A percentile compares a stretch with the other conserved stretches of the same genome.
These are phyloP conservation scores for Trypanosoma boissoni DNA, from an alignment of 208 protist species.

Conservation along the genomic window DNA sequence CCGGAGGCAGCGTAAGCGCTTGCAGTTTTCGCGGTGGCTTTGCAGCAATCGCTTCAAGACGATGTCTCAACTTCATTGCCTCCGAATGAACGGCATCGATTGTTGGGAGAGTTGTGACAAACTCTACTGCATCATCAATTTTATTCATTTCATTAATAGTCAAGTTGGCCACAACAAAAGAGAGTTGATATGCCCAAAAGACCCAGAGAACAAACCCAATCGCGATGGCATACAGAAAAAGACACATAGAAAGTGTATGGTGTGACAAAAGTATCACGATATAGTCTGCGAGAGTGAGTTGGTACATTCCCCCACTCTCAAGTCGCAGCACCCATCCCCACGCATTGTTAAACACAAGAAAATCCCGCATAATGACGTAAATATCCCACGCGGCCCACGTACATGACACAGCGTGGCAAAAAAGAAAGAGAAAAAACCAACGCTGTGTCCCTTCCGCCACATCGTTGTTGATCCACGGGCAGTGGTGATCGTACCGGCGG, in stretches of 20 bases:
- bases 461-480: conserved; percentile 97
- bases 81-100: conserved; percentile 64
- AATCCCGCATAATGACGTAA: conserved; percentile 49
- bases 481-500: conserved; percentile 96
- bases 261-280: conserved; percentile 58
- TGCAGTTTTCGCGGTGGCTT: conserved; percentile 46
- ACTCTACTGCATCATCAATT: conserved; percentile 70
- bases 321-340: conserved; percentile 59
- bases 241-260: conserved; percentile 50
- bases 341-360: conserved; percentile 39
- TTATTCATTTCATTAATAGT: conserved; percentile 91
- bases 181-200: conserved; percentile 87
- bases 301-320: conserved; percentile 24
- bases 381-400: conserved; percentile 74
- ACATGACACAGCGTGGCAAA: conserved; percentile 80
- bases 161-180: conserved; percentile 65
- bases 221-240: conserved; percentile 73
- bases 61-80: conserved; percentile 40
- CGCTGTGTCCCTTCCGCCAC: conserved; percentile 93
- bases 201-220: conserved; percentile 71
- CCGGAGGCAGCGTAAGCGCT: conserved; percentile 43
- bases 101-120: conserved; percentile 48
- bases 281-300: conserved; percentile 49
- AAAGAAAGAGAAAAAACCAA: conserved; percentile 90
- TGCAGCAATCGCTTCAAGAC: conserved; percentile 49